Conservation (phyloP, 2,329 filamentous ascomycete species). For the Cordyceps cicadae region DNA sequence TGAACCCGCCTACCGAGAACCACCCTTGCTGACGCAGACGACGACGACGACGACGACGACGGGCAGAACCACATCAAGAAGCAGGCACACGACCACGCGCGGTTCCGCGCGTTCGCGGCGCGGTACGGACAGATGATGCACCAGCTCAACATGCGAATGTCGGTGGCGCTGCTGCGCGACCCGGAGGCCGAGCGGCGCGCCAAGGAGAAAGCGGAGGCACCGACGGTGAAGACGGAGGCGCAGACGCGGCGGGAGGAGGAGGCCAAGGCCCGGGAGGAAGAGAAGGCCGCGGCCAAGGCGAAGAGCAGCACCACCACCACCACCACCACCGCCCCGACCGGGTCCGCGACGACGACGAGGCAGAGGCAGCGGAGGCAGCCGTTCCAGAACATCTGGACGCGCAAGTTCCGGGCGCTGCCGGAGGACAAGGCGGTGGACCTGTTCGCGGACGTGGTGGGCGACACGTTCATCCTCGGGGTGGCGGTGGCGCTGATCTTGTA, state of each 20-base stretch:
- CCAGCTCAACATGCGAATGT: slow-evolving; percentile 58
- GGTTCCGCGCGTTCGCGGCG: slow-evolving; percentile 53
- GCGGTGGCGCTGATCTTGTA: slow-evolving; percentile 50
- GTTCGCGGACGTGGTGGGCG: slow-evolving; percentile 58
- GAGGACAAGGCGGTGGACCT: slow-evolving; percentile 58
- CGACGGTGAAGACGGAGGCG: slow-evolving; percentile 58
- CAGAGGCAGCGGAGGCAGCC: slow-evolving; percentile 3
- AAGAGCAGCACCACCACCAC: background rate
- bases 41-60: too few species aligned
- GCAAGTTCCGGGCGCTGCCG: slow-evolving; percentile 55
- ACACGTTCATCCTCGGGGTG: slow-evolving; percentile 54
- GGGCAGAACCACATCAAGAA: slow-evolving; percentile 55
- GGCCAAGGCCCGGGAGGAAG: slow-evolving; percentile 31
- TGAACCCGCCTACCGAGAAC: too few species aligned
- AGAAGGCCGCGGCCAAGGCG: background rate
- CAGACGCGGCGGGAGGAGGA: slow-evolving; percentile 48
- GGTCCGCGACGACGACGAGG: background rate
- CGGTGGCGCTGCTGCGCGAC: slow-evolving; percentile 51
- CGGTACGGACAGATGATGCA: slow-evolving; percentile 56
- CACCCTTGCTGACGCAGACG: background rate
- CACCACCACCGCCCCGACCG: background rate
- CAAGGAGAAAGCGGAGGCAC: slow-evolving; percentile 54
- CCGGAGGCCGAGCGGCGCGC: slow-evolving; percentile 48
- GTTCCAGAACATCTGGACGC: slow-evolving; percentile 49
- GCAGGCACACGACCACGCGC: slow-evolving; percentile 56